Percentiles rank a stretch among this genome's conserved stretches.
Evolutionary conservation across 1,284 basidiomycete genomes (phyloP).

Genomic region (Moesziomyces globuligerus): DNA sequence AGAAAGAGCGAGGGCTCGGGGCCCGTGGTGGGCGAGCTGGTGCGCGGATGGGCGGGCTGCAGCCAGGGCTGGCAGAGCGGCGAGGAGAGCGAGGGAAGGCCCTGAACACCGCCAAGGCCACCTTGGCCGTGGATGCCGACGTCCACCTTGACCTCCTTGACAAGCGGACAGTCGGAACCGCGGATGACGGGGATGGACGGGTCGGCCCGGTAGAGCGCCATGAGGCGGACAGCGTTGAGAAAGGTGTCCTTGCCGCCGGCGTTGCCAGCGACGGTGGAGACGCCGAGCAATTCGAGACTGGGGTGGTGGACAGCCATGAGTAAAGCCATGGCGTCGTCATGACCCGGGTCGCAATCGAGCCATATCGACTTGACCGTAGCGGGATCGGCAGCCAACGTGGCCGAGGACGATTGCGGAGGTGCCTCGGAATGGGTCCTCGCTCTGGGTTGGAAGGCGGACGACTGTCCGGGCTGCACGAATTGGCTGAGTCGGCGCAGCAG

Average conservation of each 20-base stretch:
- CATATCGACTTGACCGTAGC: conserved; percentile 43
- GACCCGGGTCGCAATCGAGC: conserved; percentile 61
- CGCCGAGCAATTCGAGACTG: conserved; percentile 49
- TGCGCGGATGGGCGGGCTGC: conserved; percentile 21
- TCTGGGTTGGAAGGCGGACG: conserved; percentile 29
- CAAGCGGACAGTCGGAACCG: conserved; percentile 55
- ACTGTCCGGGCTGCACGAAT: conserved; percentile 31
- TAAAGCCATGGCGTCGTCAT: conserved; percentile 60
- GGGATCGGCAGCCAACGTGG: conserved; percentile 7
- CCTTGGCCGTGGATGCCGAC: conserved; percentile 59
- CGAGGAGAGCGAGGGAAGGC: conserved; percentile 39
- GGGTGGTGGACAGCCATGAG: conserved; percentile 56
- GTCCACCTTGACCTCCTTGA: conserved; percentile 46
- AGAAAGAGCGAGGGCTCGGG: conserved; percentile 48
- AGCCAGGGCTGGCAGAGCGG: conserved; percentile 41
- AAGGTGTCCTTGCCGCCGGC: conserved; percentile 52
- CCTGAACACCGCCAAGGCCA: conserved; percentile 57
- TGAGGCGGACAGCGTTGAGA: conserved; percentile 52
- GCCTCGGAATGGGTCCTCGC: conserved; percentile 8
- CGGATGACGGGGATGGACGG: conserved; percentile 48
- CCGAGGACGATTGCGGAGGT: conserved; percentile 7
- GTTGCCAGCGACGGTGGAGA: conserved; percentile 59
- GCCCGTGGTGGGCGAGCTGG: conserved; percentile 36
- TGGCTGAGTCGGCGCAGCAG: conserved; percentile 44
- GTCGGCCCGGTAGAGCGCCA: conserved; percentile 46